Evolutionary conservation across 2,329 filamentous ascomycete species (phyloP).

Genomic region (Curvularia verruculosa): DNA sequence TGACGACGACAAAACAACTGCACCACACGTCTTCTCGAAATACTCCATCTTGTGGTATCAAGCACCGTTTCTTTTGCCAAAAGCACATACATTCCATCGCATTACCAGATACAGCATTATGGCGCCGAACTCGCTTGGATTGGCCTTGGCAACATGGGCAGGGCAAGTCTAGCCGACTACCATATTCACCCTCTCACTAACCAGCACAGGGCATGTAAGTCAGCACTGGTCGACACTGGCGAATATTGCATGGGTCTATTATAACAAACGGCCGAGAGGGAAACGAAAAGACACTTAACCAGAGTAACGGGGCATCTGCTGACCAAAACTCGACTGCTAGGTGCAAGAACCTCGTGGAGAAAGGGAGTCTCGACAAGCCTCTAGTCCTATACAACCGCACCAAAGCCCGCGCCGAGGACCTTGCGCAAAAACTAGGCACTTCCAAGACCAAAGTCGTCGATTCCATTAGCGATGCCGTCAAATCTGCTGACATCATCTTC

Average conservation of each 20-base stretch:
- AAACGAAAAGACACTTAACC: neutral
- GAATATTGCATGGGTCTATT: neutral
- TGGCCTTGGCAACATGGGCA: conserved; percentile 87
- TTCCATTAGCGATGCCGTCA: conserved; percentile 69
- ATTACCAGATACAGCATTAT: conserved; percentile 31
- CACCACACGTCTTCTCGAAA: neutral
- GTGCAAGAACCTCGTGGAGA: conserved; percentile 73
- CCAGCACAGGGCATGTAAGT: conserved; percentile 65
- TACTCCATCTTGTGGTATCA: conserved; percentile 3
- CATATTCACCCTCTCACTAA: conserved; percentile 9
- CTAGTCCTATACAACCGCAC: conserved; percentile 84
- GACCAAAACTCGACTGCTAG: neutral
- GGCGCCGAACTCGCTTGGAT: conserved; percentile 71
- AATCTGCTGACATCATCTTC: conserved; percentile 78
- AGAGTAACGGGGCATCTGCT: neutral
- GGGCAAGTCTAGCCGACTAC: conserved; percentile 58
- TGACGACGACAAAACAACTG: neutral
- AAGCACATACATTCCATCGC: neutral
- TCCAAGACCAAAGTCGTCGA: conserved; percentile 69
- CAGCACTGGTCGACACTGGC: neutral
- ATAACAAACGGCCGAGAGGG: neutral
- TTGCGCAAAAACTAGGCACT: conserved; percentile 64
- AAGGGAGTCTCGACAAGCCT: conserved; percentile 72
- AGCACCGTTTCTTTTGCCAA: neutral
- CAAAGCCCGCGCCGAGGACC: conserved; percentile 65